Evolutionary conservation across 2,329 filamentous ascomycete species (phyloP).

Genomic region (Berkeleyomyces rouxiae): DNA sequence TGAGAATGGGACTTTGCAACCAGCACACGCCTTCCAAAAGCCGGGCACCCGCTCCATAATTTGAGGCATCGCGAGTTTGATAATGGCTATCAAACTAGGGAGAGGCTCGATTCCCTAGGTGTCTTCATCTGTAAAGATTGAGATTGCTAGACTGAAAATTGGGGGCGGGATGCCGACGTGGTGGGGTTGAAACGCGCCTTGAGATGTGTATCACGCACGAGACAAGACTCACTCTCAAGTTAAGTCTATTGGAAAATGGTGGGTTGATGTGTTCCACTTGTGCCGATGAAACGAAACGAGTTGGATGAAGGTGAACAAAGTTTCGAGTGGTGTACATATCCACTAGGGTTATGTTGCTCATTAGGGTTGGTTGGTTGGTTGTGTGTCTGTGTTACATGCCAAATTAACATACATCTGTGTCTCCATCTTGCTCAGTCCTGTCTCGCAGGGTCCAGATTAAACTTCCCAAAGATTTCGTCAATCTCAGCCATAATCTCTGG

Average conservation of each 20-base stretch:
- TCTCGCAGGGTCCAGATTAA: constrained; percentile 11
- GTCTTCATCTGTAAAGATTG: neutral
- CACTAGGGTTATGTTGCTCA: neutral
- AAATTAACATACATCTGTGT: neutral
- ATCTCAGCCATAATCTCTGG: constrained; percentile 34
- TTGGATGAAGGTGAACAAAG: neutral
- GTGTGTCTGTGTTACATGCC: neutral
- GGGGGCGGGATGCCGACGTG: too few relatives aligned
- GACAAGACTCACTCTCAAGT: neutral
- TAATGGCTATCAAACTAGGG: neutral
- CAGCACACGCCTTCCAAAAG: too few relatives aligned
- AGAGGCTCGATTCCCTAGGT: neutral
- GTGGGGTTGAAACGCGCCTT: neutral
- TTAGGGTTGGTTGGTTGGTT: neutral
- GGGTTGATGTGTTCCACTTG: neutral
- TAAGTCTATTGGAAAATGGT: neutral
- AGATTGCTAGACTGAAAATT: too few relatives aligned
- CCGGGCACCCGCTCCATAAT: too few relatives aligned
- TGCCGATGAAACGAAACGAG: neutral
- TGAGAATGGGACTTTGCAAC: neutral
- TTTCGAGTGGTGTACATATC: neutral
- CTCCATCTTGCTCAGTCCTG: constrained; percentile 5
- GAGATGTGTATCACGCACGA: neutral
- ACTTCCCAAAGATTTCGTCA: constrained; percentile 25
- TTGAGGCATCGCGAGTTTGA: neutral